phyloP scores from a whole-genome alignment of 495 filamentous ascomycete genomes.

The Rhypophila decipiens region DNA sequence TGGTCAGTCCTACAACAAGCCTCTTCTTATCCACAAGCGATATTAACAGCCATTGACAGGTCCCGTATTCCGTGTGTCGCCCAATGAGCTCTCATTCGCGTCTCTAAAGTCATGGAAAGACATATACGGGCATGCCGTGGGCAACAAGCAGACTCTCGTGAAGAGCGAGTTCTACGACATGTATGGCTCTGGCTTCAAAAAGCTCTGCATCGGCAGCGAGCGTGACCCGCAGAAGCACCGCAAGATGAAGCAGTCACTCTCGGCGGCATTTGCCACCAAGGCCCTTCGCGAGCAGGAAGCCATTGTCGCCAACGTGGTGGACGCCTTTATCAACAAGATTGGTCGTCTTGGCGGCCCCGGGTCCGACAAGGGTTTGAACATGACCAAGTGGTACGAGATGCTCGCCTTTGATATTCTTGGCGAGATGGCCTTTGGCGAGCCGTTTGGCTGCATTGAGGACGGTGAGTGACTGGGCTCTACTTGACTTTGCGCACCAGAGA shows the following conservation, averaged over 20 bases:
- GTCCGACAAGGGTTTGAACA: neutral
- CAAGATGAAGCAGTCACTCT: neutral
- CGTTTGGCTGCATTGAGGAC: neutral
- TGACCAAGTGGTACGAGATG: constrained; percentile 5
- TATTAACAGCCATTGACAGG: too few species aligned
- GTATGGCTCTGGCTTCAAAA: constrained; percentile 1
- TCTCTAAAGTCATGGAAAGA: neutral
- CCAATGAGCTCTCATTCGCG: neutral
- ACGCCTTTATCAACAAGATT: too few species aligned
- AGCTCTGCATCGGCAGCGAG: too few species aligned
- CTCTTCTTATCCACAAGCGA: too few species aligned
- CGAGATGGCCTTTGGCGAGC: constrained; percentile 1
- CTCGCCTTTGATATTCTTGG: neutral
- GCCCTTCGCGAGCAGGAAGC: neutral
- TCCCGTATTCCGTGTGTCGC: neutral
- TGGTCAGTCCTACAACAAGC: too few species aligned
- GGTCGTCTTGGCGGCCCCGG: too few species aligned
- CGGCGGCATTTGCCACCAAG: neutral
- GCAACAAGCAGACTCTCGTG: neutral
- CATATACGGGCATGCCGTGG: neutral
- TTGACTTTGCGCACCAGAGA: neutral
- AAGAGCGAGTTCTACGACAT: constrained; percentile 3
- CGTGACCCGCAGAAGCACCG: too few species aligned
- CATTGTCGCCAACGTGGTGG: neutral
- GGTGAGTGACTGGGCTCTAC: neutral